Evolutionary conservation across 2,329 filamentous ascomycete genomes (phyloP).

Genomic region (Penicillium sp.): DNA sequence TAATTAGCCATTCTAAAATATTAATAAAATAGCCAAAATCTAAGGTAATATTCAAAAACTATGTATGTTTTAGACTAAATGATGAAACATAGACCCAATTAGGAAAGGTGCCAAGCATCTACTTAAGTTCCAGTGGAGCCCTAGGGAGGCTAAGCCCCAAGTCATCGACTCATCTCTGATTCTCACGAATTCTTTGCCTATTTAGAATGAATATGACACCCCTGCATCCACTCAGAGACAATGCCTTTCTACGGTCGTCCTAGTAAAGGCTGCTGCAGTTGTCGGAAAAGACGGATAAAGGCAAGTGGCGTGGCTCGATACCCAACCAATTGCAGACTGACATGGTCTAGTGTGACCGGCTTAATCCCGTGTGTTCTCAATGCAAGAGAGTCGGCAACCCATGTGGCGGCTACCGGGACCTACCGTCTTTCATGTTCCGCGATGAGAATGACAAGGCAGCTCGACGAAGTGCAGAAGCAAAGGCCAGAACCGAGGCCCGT

Average conservation of each 20-base stretch:
- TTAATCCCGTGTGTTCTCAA: slow-evolving; percentile 30
- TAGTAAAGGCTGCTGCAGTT: slow-evolving; percentile 26
- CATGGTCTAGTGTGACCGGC: slow-evolving; percentile 29
- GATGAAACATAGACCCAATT: slow-evolving; percentile 16
- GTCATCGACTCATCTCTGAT: not conserved
- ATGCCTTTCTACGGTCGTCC: slow-evolving; percentile 29
- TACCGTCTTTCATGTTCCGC: slow-evolving; percentile 27
- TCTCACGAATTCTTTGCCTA: slow-evolving; percentile 17
- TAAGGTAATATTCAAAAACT: not conserved
- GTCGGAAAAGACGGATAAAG: slow-evolving; percentile 28
- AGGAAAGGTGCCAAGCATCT: slow-evolving; percentile 9
- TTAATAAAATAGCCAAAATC: not conserved
- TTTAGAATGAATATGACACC: slow-evolving; percentile 2
- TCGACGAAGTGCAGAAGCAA: slow-evolving; percentile 20
- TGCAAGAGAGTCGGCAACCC: slow-evolving; percentile 29
- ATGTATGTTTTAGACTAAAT: not conserved
- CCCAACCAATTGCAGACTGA: not conserved
- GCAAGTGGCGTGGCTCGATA: slow-evolving; percentile 4
- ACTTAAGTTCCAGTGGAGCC: not conserved
- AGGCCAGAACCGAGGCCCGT: slow-evolving; percentile 19
- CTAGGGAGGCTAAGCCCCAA: not conserved
- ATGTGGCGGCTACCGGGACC: slow-evolving; percentile 33
- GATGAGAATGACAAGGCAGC: slow-evolving; percentile 30
- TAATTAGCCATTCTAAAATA: not conserved
- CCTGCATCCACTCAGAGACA: not conserved